Conservation (phyloP, 2,329 filamentous ascomycete species). For the Pseudogymnoascus sp. region DNA sequence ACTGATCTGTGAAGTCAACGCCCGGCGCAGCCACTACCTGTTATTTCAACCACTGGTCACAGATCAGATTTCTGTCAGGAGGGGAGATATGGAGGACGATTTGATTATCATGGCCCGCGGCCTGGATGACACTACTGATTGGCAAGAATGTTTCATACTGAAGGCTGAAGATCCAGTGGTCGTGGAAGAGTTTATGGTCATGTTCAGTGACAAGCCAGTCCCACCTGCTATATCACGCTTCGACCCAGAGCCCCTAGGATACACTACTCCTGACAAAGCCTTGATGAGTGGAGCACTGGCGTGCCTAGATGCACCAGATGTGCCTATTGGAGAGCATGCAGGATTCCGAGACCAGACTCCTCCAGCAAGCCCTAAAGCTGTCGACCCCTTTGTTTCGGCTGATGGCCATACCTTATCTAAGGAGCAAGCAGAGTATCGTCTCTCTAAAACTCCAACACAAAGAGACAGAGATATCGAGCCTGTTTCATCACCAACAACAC, state of each 20-base stretch:
- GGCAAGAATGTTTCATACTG: slow-evolving; percentile 79
- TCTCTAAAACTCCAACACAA: neutral
- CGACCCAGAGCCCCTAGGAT: slow-evolving; percentile 27
- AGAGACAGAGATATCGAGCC: neutral
- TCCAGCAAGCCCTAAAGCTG: neutral
- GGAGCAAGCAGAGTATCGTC: neutral
- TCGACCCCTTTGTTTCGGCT: neutral
- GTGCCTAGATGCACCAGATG: neutral
- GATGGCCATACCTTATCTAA: neutral
- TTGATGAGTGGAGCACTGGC: slow-evolving; percentile 18
- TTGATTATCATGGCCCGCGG: slow-evolving; percentile 85
- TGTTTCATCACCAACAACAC: neutral
- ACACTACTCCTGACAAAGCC: slow-evolving; percentile 21
- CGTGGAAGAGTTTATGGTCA: slow-evolving; percentile 49
- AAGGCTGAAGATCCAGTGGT: slow-evolving; percentile 52
- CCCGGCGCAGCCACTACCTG: slow-evolving; percentile 65
- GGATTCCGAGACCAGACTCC: slow-evolving; percentile 2
- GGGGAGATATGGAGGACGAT: slow-evolving; percentile 61
- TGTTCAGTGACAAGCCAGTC: slow-evolving; percentile 38
- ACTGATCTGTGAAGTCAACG: slow-evolving; percentile 85
- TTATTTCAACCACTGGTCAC: slow-evolving; percentile 83
- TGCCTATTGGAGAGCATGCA: slow-evolving; percentile 8
- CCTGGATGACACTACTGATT: slow-evolving; percentile 54
- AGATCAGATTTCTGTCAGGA: slow-evolving; percentile 68
- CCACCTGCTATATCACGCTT: slow-evolving; percentile 37